Evolutionary conservation across 768 basidiomycete species (phyloP).

Genomic region (Dendrothele bispora): DNA sequence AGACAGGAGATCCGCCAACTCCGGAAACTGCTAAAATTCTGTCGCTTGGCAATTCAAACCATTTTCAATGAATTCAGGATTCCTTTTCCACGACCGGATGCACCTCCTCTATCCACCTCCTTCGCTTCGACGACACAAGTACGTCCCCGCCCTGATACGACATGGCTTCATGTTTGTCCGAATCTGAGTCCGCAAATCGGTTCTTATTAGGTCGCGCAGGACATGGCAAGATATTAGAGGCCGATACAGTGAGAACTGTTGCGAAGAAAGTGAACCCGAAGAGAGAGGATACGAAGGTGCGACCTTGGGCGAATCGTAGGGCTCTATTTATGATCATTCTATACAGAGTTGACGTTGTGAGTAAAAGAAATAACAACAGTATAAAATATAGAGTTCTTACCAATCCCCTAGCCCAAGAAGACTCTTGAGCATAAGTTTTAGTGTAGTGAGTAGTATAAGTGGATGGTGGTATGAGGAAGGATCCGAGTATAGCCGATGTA

Average conservation of each 20-base stretch:
- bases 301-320: constrained; percentile 64
- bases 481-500: constrained; percentile 20
- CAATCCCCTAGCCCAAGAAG: constrained; percentile 29
- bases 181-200: constrained; percentile 65
- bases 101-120: constrained; percentile 84
- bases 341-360: constrained; percentile 19
- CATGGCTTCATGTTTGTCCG: constrained; percentile 26
- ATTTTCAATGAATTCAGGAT: too few species aligned
- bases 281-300: constrained; percentile 73
- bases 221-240: constrained; percentile 77
- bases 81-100: too few species aligned
- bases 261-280: constrained; percentile 82
- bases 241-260: constrained; percentile 76
- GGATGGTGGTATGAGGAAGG: constrained; percentile 1
- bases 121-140: constrained; percentile 57
- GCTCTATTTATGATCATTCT: constrained; percentile 61
- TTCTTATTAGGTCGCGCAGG: constrained; percentile 63
- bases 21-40: too few species aligned
- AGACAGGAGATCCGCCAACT: too few species aligned
- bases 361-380: neutral
- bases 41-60: too few species aligned
- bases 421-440: constrained; percentile 3
- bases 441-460: neutral
- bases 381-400: constrained; percentile 19
- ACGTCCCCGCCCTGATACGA: constrained; percentile 22